Evolutionary conservation across 345 rosid species (phyloP).

Genomic region (Camelina neglecta): DNA sequence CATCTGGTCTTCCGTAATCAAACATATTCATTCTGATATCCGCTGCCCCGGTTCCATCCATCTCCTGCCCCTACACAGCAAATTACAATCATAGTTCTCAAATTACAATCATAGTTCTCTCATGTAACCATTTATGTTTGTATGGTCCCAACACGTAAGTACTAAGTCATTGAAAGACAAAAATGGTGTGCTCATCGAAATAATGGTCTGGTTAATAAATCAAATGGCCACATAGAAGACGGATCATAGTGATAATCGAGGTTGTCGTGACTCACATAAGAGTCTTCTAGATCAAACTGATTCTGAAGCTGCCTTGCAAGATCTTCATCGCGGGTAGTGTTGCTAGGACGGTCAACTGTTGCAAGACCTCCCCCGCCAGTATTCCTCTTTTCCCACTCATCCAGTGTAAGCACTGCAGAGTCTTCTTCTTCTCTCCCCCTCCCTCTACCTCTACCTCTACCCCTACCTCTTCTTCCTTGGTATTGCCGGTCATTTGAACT

Average conservation of each 20-base stretch:
- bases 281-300: constrained; percentile 82
- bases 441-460: constrained; percentile 63
- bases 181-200: constrained; percentile 16
- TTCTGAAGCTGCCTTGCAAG: constrained; percentile 85
- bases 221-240: constrained; percentile 5
- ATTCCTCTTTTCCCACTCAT: constrained; percentile 76
- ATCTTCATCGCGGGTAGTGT: constrained; percentile 68
- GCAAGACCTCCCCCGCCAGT: constrained; percentile 42
- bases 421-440: constrained; percentile 72
- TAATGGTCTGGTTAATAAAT: constrained; percentile 6
- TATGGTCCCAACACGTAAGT: constrained; percentile 6
- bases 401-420: constrained; percentile 59
- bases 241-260: constrained; percentile 25
- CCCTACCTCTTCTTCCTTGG: constrained; percentile 58
- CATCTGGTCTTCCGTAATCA: constrained; percentile 59
- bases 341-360: constrained; percentile 45
- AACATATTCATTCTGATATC: constrained; percentile 80
- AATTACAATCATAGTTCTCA: constrained; percentile 13
- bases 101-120: constrained; percentile 13
- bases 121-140: constrained; percentile 9
- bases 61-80: constrained; percentile 54
- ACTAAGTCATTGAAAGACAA: background rate
- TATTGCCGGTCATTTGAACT: constrained; percentile 45
- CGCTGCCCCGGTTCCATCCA: constrained; percentile 55
- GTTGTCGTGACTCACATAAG: constrained; percentile 52